Conservation (phyloP, 116 monocot genomes). For the Posidonia oceanica region DNA sequence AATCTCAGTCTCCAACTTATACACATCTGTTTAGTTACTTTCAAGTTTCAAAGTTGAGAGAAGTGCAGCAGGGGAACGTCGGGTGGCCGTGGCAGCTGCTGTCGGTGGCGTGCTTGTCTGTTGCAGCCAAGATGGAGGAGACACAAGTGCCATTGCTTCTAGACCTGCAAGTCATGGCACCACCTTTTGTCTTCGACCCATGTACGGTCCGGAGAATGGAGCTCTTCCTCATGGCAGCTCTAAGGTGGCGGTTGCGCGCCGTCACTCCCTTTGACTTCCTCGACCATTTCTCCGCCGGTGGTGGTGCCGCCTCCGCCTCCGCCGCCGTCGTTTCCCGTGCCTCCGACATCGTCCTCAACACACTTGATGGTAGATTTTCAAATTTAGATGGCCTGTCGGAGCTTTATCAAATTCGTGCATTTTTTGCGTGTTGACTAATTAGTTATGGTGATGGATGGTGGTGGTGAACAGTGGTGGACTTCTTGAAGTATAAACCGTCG, state of each 20-base stretch:
- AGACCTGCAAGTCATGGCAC: constrained; percentile 41
- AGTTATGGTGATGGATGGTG: background rate
- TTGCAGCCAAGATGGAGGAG: constrained; percentile 91
- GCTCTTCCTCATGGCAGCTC: constrained; percentile 56
- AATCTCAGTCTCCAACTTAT: background rate
- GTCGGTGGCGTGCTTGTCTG: constrained; percentile 65
- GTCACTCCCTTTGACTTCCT: constrained; percentile 74
- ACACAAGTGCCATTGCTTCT: constrained; percentile 43
- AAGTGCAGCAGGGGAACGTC: constrained; percentile 2
- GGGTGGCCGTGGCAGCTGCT: constrained; percentile 75
- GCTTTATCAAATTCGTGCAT: background rate
- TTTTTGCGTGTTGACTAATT: background rate
- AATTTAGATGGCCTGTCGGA: background rate
- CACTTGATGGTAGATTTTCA: constrained; percentile 30
- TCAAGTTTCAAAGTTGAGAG: background rate
- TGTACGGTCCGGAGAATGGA: constrained; percentile 62
- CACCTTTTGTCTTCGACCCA: constrained; percentile 47
- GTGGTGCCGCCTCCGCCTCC: constrained; percentile 13
- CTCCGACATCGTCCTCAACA: constrained; percentile 33
- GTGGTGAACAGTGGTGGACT: constrained; percentile 53
- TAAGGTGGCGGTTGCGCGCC: constrained; percentile 64
- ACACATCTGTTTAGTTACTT: too few relatives aligned
- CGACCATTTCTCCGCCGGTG: constrained; percentile 20
- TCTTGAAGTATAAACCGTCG: constrained; percentile 57
- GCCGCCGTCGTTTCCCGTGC: constrained; percentile 28